Conservation (phyloP, 768 basidiomycete species). For the Suillus bovinus region DNA sequence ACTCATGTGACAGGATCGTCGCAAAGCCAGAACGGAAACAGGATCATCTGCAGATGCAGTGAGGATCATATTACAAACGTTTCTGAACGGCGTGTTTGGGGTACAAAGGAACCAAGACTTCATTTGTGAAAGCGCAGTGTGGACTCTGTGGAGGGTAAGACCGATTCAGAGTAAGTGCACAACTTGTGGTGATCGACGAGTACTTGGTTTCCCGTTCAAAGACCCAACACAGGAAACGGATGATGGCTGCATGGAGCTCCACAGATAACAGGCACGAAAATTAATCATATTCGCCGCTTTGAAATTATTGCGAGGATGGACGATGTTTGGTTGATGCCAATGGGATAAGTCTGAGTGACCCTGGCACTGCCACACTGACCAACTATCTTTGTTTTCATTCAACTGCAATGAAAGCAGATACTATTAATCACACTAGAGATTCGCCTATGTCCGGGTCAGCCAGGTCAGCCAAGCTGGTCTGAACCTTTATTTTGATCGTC, state of each 20-base stretch:
- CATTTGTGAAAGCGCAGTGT: neutral
- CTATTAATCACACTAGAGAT: neutral
- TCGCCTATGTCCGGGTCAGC: neutral
- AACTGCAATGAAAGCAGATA: neutral
- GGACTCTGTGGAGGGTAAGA: no score
- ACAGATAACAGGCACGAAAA: neutral
- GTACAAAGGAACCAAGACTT: neutral
- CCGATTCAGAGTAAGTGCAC: no score
- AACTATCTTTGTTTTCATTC: no score
- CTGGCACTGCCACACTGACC: no score
- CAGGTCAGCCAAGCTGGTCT: neutral
- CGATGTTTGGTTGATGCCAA: no score
- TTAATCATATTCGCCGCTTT: neutral
- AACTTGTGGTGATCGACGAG: neutral
- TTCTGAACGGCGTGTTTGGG: neutral
- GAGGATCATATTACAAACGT: neutral
- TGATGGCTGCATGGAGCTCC: neutral
- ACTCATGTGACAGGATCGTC: neutral
- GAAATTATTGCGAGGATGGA: neutral
- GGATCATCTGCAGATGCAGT: neutral
- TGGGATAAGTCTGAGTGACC: no score
- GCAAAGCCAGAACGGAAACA: neutral
- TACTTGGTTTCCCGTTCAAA: neutral
- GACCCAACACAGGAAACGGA: neutral
- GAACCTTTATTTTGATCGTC: neutral